phyloP scores from a whole-genome alignment of 2,329 filamentous ascomycete genomes.

The Microdochium paspali region DNA sequence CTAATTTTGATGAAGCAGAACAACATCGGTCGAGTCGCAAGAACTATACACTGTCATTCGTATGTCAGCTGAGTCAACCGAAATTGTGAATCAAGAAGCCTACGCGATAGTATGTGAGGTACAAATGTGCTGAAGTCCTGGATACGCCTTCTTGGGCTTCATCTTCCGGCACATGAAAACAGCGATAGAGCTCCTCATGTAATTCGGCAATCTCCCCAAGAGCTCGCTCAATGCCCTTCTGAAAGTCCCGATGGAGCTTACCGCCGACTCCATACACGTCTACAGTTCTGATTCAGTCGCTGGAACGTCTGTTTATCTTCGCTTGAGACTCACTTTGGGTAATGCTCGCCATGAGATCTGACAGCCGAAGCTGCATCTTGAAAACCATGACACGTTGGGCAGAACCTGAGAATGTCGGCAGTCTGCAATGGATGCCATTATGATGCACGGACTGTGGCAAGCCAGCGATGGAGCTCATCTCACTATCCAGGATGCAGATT shows the following conservation, averaged over 20 bases:
- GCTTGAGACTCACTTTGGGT: constrained; percentile 13
- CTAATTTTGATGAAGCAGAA: constrained; percentile 22
- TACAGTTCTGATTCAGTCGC: constrained; percentile 3
- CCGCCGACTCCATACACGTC: constrained; percentile 20
- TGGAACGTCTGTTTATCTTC: no score
- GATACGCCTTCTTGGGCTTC: constrained; percentile 16
- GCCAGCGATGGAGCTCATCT: constrained; percentile 45
- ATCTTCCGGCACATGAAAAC: constrained; percentile 18
- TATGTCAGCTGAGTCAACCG: neutral
- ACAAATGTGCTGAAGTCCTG: constrained; percentile 18
- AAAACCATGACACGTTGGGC: constrained; percentile 15
- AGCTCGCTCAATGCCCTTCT: constrained; percentile 19
- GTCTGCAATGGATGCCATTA: constrained; percentile 36
- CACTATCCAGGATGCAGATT: constrained; percentile 39
- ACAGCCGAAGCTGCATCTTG: constrained; percentile 22
- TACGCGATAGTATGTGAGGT: constrained; percentile 23
- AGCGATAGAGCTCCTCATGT: constrained; percentile 18
- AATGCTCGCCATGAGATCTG: constrained; percentile 18
- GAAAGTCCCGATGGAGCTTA: constrained; percentile 18
- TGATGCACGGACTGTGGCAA: constrained; percentile 37
- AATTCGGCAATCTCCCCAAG: constrained; percentile 17
- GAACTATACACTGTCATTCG: constrained; percentile 18
- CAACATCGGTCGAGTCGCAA: constrained; percentile 19
- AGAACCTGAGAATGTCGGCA: constrained; percentile 19
- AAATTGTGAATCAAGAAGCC: constrained; percentile 1